A percentile compares a stretch with the other conserved stretches of the same genome.
These are phyloP conservation scores for Aristolochia fimbriata DNA, from an alignment of 164 flowering plant species.

Conservation along the genomic window DNA sequence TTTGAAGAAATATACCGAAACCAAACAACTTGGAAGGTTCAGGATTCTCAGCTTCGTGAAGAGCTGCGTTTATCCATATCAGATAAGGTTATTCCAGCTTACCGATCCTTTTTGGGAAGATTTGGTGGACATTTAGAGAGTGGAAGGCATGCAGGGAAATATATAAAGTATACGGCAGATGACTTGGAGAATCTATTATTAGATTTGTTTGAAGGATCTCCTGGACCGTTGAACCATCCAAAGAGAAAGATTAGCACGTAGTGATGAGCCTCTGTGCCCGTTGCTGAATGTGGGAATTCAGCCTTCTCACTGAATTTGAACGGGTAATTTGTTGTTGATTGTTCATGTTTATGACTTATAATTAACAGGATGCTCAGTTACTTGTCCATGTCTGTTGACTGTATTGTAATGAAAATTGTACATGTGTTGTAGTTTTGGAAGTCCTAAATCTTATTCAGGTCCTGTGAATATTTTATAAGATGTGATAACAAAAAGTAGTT, in stretches of 20 bases:
- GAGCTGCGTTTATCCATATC: slow-evolving; percentile 73
- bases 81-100: slow-evolving; percentile 71
- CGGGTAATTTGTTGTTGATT: not conserved
- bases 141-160: slow-evolving; percentile 65
- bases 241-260: slow-evolving; percentile 39
- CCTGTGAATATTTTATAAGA: not conserved
- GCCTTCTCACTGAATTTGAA: not conserved
- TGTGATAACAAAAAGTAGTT: not conserved
- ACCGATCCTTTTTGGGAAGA: slow-evolving; percentile 69
- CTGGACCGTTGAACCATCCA: slow-evolving; percentile 40
- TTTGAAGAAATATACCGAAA: slow-evolving; percentile 72
- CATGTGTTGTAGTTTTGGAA: slow-evolving; percentile 5
- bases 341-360: slow-evolving; percentile 3
- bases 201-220: slow-evolving; percentile 74
- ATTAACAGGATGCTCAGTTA: slow-evolving; percentile 1
- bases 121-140: slow-evolving; percentile 62
- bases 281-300: not conserved
- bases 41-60: slow-evolving; percentile 69
- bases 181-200: slow-evolving; percentile 62
- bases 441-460: not conserved
- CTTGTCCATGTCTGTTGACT: slow-evolving; percentile 5
- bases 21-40: slow-evolving; percentile 81
- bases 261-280: slow-evolving; percentile 13
- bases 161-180: slow-evolving; percentile 69
- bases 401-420: slow-evolving; percentile 7